Conservation (phyloP, 768 basidiomycete species). For the Tephrocybe sp. region DNA sequence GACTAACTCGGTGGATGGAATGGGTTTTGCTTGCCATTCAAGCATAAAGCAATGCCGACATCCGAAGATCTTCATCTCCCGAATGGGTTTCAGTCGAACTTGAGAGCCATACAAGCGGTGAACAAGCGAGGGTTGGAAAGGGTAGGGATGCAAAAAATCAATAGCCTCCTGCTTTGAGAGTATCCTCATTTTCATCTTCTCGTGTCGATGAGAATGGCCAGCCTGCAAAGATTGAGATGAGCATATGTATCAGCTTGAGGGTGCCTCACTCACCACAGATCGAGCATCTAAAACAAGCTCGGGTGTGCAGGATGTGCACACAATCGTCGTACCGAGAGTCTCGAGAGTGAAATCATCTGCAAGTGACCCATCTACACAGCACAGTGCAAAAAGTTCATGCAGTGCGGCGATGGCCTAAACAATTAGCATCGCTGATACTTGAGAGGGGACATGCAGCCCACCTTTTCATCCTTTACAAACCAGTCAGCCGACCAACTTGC, state of each 20-base stretch:
- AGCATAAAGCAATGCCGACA: slow-evolving; percentile 49
- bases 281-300: slow-evolving; percentile 46
- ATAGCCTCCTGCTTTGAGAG: slow-evolving; percentile 18
- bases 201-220: slow-evolving; percentile 65
- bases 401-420: slow-evolving; percentile 47
- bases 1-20: not conserved
- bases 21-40: not conserved
- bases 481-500: slow-evolving; percentile 44
- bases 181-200: slow-evolving; percentile 41
- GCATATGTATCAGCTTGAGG: not conserved
- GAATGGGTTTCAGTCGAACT: slow-evolving; percentile 22
- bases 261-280: slow-evolving; percentile 38
- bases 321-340: slow-evolving; percentile 27
- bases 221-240: slow-evolving; percentile 34
- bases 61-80: slow-evolving; percentile 38
- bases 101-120: slow-evolving; percentile 14
- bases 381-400: slow-evolving; percentile 31
- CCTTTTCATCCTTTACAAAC: slow-evolving; percentile 63
- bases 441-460: slow-evolving; percentile 17
- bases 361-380: slow-evolving; percentile 25
- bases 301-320: slow-evolving; percentile 49
- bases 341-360: slow-evolving; percentile 20
- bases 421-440: not conserved
- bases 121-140: slow-evolving; percentile 13
- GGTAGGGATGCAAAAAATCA: slow-evolving; percentile 15